These are phyloP conservation scores for Tetrahymena borealis DNA, from an alignment of 73 alveolate species.

Conservation along the genomic window DNA sequence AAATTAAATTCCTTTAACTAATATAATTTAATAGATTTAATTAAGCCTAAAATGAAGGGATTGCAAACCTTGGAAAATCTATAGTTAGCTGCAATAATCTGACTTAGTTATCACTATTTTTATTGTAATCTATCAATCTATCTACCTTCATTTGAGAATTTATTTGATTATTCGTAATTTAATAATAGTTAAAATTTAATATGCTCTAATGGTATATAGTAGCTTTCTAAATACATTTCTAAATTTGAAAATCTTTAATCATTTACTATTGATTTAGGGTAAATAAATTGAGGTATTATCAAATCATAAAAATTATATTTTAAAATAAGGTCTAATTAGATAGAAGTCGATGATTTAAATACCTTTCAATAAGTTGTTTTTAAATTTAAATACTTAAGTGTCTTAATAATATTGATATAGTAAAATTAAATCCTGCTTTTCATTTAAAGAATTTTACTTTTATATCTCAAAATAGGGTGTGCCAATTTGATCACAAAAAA, in stretches of 20 bases:
- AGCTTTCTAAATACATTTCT: background rate
- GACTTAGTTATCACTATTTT: background rate
- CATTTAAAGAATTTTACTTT: too few species aligned
- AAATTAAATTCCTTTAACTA: too few species aligned
- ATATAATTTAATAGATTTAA: background rate
- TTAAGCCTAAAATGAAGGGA: background rate
- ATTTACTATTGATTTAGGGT: background rate
- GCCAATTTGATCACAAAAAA: too few species aligned
- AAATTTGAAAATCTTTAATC: background rate
- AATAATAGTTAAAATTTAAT: background rate
- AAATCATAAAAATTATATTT: background rate
- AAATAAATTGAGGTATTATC: background rate
- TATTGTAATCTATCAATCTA: background rate
- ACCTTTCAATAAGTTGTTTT: too few species aligned
- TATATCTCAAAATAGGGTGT: too few species aligned
- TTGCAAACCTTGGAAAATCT: background rate
- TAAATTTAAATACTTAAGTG: too few species aligned
- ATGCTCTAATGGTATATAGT: background rate
- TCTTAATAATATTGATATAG: too few species aligned
- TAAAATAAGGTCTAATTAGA: background rate
- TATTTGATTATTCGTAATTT: background rate
- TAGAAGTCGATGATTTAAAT: background rate
- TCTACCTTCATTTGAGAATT: background rate
- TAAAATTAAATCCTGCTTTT: too few species aligned
- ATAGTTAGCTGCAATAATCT: background rate